Percentiles rank a stretch among this genome's conserved stretches.
These are phyloP conservation scores for Adansonia gregorii DNA, from an alignment of 441 rosid genomes.

Conservation along the genomic window DNA sequence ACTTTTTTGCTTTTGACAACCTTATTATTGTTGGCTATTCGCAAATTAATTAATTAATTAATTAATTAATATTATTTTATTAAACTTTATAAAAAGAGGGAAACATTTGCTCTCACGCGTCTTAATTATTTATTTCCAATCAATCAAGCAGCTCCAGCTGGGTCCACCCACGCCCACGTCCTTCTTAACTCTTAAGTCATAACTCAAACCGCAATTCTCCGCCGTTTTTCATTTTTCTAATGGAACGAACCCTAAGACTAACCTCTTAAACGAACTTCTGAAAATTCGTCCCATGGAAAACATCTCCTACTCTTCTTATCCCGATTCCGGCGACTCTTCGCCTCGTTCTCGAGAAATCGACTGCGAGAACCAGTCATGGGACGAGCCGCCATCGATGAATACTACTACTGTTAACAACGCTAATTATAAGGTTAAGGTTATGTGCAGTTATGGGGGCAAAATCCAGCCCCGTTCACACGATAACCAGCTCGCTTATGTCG, in stretches of 20 bases:
- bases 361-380: slow-evolving; percentile 51
- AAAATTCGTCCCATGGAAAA: slow-evolving; percentile 41
- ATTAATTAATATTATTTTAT: not conserved
- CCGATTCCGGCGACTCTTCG: slow-evolving; percentile 60
- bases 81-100: not conserved
- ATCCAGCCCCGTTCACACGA: slow-evolving; percentile 67
- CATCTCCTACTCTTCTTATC: slow-evolving; percentile 54
- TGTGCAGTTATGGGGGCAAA: slow-evolving; percentile 73
- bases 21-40: not conserved
- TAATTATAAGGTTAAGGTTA: slow-evolving; percentile 52
- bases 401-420: slow-evolving; percentile 27
- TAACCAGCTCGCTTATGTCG: slow-evolving; percentile 55
- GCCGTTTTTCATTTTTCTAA: slow-evolving; percentile 25
- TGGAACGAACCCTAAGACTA: slow-evolving; percentile 6
- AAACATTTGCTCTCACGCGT: slow-evolving; percentile 22
- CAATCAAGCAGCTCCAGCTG: slow-evolving; percentile 5
- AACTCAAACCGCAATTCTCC: slow-evolving; percentile 7
- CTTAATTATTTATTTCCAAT: not conserved
- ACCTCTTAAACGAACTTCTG: not conserved
- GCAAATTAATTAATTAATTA: too few species aligned
- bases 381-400: slow-evolving; percentile 37
- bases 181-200: not conserved
- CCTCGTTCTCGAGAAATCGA: slow-evolving; percentile 63
- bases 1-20: not conserved
- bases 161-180: not conserved